phyloP scores from a whole-genome alignment of 2,329 filamentous ascomycete species.

The Dactylellina haptotyla region DNA sequence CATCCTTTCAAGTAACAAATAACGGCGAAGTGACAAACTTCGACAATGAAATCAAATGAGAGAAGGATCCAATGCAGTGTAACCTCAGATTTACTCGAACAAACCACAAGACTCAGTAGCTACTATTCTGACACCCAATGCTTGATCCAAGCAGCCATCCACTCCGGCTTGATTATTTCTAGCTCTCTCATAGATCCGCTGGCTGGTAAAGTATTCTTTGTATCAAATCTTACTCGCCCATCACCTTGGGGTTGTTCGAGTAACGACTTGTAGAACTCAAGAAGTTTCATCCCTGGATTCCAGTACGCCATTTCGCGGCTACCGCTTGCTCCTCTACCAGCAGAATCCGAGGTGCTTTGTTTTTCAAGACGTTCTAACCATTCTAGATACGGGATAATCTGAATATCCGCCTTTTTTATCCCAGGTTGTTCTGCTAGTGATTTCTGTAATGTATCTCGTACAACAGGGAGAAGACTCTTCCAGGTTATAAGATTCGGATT shows the following conservation, averaged over 20 bases:
- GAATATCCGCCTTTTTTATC: background rate
- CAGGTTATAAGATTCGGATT: background rate
- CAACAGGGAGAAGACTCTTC: background rate
- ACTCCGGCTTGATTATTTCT: background rate
- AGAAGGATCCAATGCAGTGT: too few species aligned
- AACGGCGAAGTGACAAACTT: too few species aligned
- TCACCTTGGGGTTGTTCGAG: background rate
- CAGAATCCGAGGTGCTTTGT: background rate
- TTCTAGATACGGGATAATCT: background rate
- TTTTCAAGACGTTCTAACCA: background rate
- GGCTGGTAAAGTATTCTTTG: background rate
- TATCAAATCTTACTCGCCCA: background rate
- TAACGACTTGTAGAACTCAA: background rate
- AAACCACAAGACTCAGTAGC: too few species aligned
- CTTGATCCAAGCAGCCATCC: constrained; percentile 1
- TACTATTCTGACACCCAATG: background rate
- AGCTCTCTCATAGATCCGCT: background rate
- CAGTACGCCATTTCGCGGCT: background rate
- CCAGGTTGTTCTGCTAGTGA: background rate
- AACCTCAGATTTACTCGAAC: too few species aligned
- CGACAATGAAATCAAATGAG: too few species aligned
- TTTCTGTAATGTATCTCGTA: background rate
- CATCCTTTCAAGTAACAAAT: too few species aligned
- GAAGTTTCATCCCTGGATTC: background rate
- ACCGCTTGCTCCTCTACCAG: background rate